Evolutionary conservation across 129 eudicot species (phyloP), one percentile per base, ranked within the genome.

Genomic region (Gnaphalium uliginosum): DNA sequence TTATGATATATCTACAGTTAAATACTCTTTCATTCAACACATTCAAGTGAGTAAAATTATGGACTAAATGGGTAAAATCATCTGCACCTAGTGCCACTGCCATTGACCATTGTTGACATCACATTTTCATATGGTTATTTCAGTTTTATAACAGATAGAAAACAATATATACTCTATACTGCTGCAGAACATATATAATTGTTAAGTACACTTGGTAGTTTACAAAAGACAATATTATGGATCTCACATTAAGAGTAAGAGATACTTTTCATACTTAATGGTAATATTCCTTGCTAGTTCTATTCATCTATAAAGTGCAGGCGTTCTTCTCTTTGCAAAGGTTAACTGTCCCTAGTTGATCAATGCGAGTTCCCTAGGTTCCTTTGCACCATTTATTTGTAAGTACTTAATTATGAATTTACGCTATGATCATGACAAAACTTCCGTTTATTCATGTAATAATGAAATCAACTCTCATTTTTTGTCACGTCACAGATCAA

Each of bases 151-250:
- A 57, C 62, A 57, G 24, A 61, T 61, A 61, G 11, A 3, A 61
- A 24, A 61, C 66, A 25, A 10, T 1, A 14, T 46, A 13, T 26
- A 11, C 26, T 43, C 73, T 22, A 14, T 46, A 0, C 53, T 46
- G 53, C 53, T 46, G 6, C 18, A 11, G 53, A 14, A 46, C 53
- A 46, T 46, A 14, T 46, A 46, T 39, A 39, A 9, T 39, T 39
- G 14, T 11, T 13, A 69, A 69, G 25, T 6, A 25, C 17, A 46
- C 18, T 6, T 8, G 14, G 39, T 66, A 8, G 33, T 46, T 23
- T 68, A 41, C 33, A 23, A 22, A 67, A 54, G 81, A 76, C 81
- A 76, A 72, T 37, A 15, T 46, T 66, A 50, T 4, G 82, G 72
- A 79, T 79, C 73, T 71, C 54, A 33, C 13, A 26, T 24, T 56